These are phyloP conservation scores for Skeletonema potamos DNA, from an alignment of 108 stramenopile species.

Conservation along the genomic window DNA sequence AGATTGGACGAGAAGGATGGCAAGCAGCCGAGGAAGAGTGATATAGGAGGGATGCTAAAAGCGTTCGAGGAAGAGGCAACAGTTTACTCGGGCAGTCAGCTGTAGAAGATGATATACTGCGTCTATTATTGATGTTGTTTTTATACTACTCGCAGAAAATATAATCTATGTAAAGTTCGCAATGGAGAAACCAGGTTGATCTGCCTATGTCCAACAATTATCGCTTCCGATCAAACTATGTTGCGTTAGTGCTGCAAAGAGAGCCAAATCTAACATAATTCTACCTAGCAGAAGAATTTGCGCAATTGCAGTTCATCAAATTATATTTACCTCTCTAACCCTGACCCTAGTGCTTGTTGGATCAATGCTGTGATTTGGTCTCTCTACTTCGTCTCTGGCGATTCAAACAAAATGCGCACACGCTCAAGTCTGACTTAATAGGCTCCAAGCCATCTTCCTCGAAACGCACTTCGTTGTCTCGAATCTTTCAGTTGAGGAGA, in stretches of 20 bases:
- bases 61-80: conserved; percentile 31
- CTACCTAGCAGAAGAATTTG: no score
- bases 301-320: no score
- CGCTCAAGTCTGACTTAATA: background rate
- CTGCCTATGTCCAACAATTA: no score
- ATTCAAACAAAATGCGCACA: background rate
- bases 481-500: background rate
- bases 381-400: background rate
- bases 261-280: no score
- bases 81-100: conserved; percentile 1
- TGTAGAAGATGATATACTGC: background rate
- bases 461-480: background rate
- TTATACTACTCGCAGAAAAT: background rate
- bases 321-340: no score
- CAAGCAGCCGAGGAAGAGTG: conserved; percentile 11
- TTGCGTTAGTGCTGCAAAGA: no score
- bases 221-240: no score
- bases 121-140: background rate
- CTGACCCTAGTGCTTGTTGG: no score
- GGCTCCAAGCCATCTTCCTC: background rate
- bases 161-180: no score
- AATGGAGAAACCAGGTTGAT: no score
- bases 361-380: no score
- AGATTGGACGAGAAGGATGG: conserved; percentile 13
- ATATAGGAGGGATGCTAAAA: conserved; percentile 11